A percentile compares a stretch with the other conserved stretches of the same genome.
phyloP scores from a whole-genome alignment of 1,284 basidiomycete species.

The Cryptococcus deneoformans region DNA sequence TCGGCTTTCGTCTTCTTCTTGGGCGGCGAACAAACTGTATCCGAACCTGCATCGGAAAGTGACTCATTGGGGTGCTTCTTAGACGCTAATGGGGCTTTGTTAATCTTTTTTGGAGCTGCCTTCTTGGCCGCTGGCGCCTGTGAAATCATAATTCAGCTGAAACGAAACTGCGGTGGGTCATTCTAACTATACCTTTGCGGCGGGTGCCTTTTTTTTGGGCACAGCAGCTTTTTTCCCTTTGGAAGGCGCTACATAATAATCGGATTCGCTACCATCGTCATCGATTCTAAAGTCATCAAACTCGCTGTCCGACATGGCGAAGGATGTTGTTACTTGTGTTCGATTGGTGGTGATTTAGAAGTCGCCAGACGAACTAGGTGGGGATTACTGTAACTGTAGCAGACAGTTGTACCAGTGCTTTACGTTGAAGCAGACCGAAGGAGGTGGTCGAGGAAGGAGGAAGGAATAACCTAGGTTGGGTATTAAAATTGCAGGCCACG shows the following conservation, averaged over 20 bases:
- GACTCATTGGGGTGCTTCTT: constrained; percentile 61
- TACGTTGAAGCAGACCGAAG: too few relatives aligned
- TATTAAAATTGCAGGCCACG: too few relatives aligned
- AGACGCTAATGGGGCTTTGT: constrained; percentile 50
- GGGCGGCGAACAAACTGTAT: constrained; percentile 38
- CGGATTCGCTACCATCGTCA: constrained; percentile 38
- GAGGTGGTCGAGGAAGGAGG: too few relatives aligned
- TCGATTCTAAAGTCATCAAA: constrained; percentile 20
- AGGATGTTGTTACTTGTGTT: not conserved
- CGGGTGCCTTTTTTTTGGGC: constrained; percentile 5
- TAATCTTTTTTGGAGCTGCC: constrained; percentile 50
- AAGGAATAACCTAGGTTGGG: too few relatives aligned
- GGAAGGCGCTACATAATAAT: constrained; percentile 28
- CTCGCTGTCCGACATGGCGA: constrained; percentile 46
- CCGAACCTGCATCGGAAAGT: constrained; percentile 53
- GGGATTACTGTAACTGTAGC: too few relatives aligned
- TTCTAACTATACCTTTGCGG: constrained; percentile 15
- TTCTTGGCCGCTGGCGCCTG: constrained; percentile 18
- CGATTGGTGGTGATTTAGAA: not conserved
- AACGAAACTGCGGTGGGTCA: not conserved
- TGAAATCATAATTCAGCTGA: not conserved
- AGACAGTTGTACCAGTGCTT: too few relatives aligned
- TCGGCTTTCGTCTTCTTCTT: constrained; percentile 14
- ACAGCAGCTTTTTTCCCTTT: constrained; percentile 28
- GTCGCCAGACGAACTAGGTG: too few relatives aligned